Evolutionary conservation across 2,329 filamentous ascomycete genomes (phyloP), one percentile per base, ranked within the genome.

Genomic region (Penicillium sp.): DNA sequence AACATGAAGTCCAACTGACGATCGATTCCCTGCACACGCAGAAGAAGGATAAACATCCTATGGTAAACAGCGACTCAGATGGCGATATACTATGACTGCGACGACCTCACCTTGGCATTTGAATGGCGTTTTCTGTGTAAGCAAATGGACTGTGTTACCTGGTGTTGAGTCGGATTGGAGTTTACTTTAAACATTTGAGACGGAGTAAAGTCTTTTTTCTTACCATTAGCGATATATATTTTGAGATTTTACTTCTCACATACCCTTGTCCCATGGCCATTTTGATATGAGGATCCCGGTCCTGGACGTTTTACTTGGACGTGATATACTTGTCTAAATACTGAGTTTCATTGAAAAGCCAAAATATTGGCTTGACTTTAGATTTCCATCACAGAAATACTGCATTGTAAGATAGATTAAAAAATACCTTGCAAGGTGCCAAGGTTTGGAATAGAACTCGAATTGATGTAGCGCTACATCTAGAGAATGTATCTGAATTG

Each of bases 1-100:
- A 81, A 16, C 83, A 87, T 40, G 92, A 96, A 75, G 93, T 97
- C 3, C 84, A 87, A 55, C 86, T 82, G 64, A 91, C 91, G 14
- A 80, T 96, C 48, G 81, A 69, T 23, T 52, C 58, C 13, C 57
- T 76, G 21, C 65, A 40, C 28, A 45, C 61, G 47, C 63, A 66
- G 29, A 58, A 56, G 34, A 61, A 61, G 31, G 61, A 60, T 21
- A 62, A 62, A 55, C 55, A 65, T 39, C 60, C 58, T 14, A 56
- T 62, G 57, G 33, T 48, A 21, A 36, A 50, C 31, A 55, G 58
- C 26, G 61, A 62, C 26, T 56, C 59, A 5, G 61, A 61, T 29
- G 59, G 57, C 39, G 60, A 64, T 59, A 21, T 53, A 51, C 48
- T 53, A 62, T 64, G 62, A 65, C 44, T 49, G 29, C 45, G 36